phyloP scores from a whole-genome alignment of 1,284 basidiomycete genomes.

The Grifola frondosa region DNA sequence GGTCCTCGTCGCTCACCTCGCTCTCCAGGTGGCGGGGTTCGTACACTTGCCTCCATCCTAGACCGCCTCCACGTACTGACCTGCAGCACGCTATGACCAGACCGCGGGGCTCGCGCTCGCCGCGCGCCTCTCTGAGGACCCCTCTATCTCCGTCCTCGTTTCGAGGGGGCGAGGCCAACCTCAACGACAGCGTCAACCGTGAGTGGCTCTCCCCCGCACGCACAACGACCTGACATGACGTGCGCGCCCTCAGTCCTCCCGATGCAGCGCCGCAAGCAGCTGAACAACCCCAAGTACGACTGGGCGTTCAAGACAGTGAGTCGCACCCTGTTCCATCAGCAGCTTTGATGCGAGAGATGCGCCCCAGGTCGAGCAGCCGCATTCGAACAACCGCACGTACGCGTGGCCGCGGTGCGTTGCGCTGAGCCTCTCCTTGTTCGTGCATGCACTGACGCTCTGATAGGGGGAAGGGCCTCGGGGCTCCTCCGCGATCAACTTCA shows the following conservation, averaged over 20 bases:
- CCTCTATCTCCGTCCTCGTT: conserved; percentile 34
- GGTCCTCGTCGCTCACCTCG: background rate
- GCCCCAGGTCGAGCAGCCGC: no score
- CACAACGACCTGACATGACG: no score
- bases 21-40: conserved; percentile 20
- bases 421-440: background rate
- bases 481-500: conserved; percentile 24
- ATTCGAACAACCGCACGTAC: no score
- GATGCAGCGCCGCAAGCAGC: no score
- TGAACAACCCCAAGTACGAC: conserved; percentile 16
- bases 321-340: no score
- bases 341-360: no score
- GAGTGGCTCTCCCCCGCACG: no score
- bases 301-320: conserved; percentile 23
- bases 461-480: conserved; percentile 27
- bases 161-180: conserved; percentile 32
- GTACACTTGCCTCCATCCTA: background rate
- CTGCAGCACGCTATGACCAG: conserved; percentile 4
- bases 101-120: conserved; percentile 50
- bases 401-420: no score
- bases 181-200: conserved; percentile 25
- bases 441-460: no score
- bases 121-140: conserved; percentile 44
- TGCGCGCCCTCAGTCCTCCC: no score
- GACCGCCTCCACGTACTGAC: background rate